These are phyloP conservation scores for Lipomyces lipofer DNA, from an alignment of 805 yeast genomes.

Conservation along the genomic window DNA sequence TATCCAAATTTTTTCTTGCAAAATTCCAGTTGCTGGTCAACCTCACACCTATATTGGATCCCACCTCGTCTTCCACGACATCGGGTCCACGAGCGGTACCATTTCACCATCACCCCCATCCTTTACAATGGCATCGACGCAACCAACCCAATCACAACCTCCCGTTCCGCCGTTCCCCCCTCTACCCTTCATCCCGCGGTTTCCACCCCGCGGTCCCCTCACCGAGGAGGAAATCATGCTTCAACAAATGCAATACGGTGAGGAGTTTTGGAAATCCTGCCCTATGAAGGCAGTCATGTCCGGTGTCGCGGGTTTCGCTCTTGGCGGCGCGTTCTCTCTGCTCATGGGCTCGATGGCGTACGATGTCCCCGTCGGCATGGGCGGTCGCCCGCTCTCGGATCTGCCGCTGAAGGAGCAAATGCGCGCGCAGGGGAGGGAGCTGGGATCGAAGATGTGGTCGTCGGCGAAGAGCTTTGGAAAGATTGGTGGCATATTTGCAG, in stretches of 20 bases:
- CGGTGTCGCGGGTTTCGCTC: constrained; percentile 89
- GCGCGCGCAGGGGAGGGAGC: constrained; percentile 85
- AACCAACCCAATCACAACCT: too few relatives aligned
- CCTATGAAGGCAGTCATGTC: constrained; percentile 92
- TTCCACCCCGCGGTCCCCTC: constrained; percentile 14
- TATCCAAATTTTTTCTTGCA: too few relatives aligned
- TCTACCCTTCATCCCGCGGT: constrained; percentile 16
- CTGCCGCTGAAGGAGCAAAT: constrained; percentile 91
- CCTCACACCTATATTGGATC: too few relatives aligned
- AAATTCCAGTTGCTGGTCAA: too few relatives aligned
- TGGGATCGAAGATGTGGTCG: constrained; percentile 84
- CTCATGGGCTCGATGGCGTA: constrained; percentile 82
- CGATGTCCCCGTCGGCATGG: constrained; percentile 69
- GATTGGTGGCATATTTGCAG: constrained; percentile 87
- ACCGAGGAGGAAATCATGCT: constrained; percentile 17
- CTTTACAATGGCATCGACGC: too few relatives aligned
- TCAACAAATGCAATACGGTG: constrained; percentile 23
- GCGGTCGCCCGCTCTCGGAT: constrained; percentile 55
- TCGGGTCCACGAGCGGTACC: too few relatives aligned
- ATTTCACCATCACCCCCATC: too few relatives aligned
- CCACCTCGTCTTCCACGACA: too few relatives aligned
- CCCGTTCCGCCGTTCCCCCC: constrained; percentile 18
- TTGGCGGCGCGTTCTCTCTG: constrained; percentile 93
- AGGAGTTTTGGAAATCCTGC: constrained; percentile 57
- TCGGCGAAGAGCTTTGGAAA: constrained; percentile 94